phyloP scores from a whole-genome alignment of 2,329 filamentous ascomycete species.

The Neopestalotiopsis rosae region DNA sequence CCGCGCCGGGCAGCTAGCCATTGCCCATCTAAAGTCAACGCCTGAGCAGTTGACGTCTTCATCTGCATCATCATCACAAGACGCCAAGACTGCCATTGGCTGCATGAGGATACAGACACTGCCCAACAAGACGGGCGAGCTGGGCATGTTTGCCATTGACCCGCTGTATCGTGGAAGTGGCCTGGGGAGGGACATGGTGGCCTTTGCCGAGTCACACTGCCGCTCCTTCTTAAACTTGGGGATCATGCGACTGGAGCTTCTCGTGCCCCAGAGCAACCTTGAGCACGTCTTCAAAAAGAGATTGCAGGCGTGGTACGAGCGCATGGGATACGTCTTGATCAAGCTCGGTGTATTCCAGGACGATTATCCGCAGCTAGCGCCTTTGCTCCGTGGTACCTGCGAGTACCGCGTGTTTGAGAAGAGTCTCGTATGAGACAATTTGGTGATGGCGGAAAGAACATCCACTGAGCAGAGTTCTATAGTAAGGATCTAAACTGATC shows the following conservation, averaged over 20 bases:
- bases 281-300: slow-evolving; percentile 32
- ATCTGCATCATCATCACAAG: not conserved
- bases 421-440: slow-evolving; percentile 19
- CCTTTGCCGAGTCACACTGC: slow-evolving; percentile 34
- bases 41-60: not conserved
- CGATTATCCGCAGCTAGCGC: slow-evolving; percentile 27
- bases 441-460: too few relatives aligned
- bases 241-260: slow-evolving; percentile 30
- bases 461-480: too few relatives aligned
- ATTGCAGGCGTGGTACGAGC: slow-evolving; percentile 34
- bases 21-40: slow-evolving; percentile 19
- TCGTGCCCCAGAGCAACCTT: slow-evolving; percentile 30
- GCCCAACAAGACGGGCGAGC: slow-evolving; percentile 25
- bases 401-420: slow-evolving; percentile 34
- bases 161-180: slow-evolving; percentile 29
- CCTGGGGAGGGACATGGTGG: slow-evolving; percentile 31
- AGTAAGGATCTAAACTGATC: too few relatives aligned
- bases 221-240: slow-evolving; percentile 17
- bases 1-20: slow-evolving; percentile 28
- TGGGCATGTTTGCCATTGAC: slow-evolving; percentile 35
- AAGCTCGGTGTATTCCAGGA: slow-evolving; percentile 26
- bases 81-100: slow-evolving; percentile 24
- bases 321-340: slow-evolving; percentile 30
- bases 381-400: slow-evolving; percentile 28
- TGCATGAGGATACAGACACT: slow-evolving; percentile 31